Evolutionary conservation across 192 early-diverging fungal genomes (phyloP).

Genomic region (Phlyctochytrium arcticum): DNA sequence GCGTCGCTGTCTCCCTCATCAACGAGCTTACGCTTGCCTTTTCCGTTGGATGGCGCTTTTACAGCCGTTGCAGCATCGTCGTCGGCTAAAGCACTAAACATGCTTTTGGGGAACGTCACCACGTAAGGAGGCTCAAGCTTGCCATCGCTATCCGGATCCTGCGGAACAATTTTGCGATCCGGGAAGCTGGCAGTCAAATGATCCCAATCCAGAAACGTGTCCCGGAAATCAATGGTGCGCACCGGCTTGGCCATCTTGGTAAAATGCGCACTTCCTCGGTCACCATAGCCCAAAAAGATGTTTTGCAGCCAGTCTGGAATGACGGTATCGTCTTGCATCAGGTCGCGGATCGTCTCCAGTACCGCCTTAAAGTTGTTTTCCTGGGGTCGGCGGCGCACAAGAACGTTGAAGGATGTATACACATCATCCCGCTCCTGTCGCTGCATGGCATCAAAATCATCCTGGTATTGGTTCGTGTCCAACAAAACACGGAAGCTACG

Average conservation of each 20-base stretch:
- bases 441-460: constrained; percentile 50
- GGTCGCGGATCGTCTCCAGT: constrained; percentile 82
- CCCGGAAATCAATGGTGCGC: constrained; percentile 71
- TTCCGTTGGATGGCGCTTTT: constrained; percentile 8
- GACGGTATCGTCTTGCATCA: constrained; percentile 77
- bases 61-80: constrained; percentile 4
- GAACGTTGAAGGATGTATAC: constrained; percentile 80
- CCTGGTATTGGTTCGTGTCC: constrained; percentile 83
- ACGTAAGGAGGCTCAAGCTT: constrained; percentile 69
- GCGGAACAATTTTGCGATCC: constrained; percentile 6
- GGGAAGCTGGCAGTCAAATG: constrained; percentile 72
- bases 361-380: constrained; percentile 95
- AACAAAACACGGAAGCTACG: constrained; percentile 73
- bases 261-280: constrained; percentile 74
- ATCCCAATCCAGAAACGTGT: constrained; percentile 82
- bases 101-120: constrained; percentile 60
- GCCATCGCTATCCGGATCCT: not conserved
- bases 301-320: constrained; percentile 91
- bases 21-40: constrained; percentile 41
- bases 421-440: constrained; percentile 58
- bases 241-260: constrained; percentile 52
- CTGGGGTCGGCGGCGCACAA: constrained; percentile 80
- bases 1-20: constrained; percentile 39
- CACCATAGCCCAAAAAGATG: constrained; percentile 93
- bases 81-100: constrained; percentile 22